Evolutionary conservation across 2,329 filamentous ascomycete genomes (phyloP).

Genomic region (Diplodia intermedia): DNA sequence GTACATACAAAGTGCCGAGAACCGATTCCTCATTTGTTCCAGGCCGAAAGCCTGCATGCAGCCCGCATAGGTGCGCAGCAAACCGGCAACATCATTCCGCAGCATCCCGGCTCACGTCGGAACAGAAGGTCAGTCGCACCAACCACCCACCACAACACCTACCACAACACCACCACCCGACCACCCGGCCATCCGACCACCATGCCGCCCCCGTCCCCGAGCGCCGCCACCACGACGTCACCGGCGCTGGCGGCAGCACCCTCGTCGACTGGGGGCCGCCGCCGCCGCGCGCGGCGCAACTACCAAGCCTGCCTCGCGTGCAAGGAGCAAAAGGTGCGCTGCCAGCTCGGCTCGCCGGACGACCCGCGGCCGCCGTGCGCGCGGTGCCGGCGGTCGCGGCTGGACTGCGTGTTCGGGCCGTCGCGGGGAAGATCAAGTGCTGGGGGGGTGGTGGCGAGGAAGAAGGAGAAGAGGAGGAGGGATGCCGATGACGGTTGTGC

Average conservation of each 20-base stretch:
- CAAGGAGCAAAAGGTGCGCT: conserved; percentile 24
- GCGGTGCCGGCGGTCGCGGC: conserved; percentile 1
- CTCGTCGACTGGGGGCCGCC: background rate
- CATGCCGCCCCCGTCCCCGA: too few relatives aligned
- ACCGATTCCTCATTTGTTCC: background rate
- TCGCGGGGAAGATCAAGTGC: background rate
- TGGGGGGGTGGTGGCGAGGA: background rate
- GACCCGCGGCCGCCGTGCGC: conserved; percentile 22
- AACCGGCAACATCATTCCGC: background rate
- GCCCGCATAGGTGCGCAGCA: too few relatives aligned
- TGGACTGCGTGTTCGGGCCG: conserved; percentile 19
- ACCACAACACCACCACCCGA: too few relatives aligned
- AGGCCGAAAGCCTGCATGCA: background rate
- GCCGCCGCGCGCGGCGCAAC: background rate
- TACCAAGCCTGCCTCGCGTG: conserved; percentile 23
- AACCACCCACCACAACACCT: too few relatives aligned
- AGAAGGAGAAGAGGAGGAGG: background rate
- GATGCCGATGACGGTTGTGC: background rate
- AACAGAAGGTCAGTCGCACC: too few relatives aligned
- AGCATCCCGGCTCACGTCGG: too few relatives aligned
- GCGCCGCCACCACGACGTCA: too few relatives aligned
- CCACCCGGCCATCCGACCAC: too few relatives aligned
- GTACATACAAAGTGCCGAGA: too few relatives aligned
- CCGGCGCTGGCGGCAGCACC: background rate
- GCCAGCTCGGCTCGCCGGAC: conserved; percentile 20